Evolutionary conservation across 345 rosid species (phyloP), one percentile per base, ranked within the genome.

Genomic region (Moricandia arvensis): DNA sequence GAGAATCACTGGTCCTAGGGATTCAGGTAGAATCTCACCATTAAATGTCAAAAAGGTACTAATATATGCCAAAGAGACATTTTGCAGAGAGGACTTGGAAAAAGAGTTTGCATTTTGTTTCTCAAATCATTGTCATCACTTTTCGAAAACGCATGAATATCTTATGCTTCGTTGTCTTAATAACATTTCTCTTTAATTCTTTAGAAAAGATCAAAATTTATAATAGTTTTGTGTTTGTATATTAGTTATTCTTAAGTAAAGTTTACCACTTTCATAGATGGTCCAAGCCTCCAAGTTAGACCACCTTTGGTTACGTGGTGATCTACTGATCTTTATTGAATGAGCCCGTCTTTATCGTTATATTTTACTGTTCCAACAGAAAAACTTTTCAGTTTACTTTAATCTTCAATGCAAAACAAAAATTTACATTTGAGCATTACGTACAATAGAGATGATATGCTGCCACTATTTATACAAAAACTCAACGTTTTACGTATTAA

Each of bases 11-110:
- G 21, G 57, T 51, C 63, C 63, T 68, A 35, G 53, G 63, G 63
- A 75, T 3, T 75, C 69, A 68, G n/a, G 68, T 21, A 60, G 63
- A 49, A 62, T 72, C 59, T 54, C 26, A 8, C 63, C 73, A 60
- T 11, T 60, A 47, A 24, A 60, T 75, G 68, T 67, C 53, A 38
- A 75, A 67, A 68, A 34, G 63, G 41, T 59, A 59, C 7, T 18
- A n/a, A 13, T 4, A n/a, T 45, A 45, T 26, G 62, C 33, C 55
- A 68, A 59, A 75, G 49, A 59, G 47, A 35, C 63, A 61, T 35
- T 75, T 35, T 26, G 57, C 30, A 7, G 68, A 34, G 7, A 24
- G 7, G 41, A 34, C 51, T 10, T 9, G 17, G 17, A 31, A 55
- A 55, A 37, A 45, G 17, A 45, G 53, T 13, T 30, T 55, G 64